Percentiles rank a stretch among this genome's conserved stretches.
Conservation (phyloP, 495 filamentous ascomycete genomes). For the Xylaria telfairii region DNA sequence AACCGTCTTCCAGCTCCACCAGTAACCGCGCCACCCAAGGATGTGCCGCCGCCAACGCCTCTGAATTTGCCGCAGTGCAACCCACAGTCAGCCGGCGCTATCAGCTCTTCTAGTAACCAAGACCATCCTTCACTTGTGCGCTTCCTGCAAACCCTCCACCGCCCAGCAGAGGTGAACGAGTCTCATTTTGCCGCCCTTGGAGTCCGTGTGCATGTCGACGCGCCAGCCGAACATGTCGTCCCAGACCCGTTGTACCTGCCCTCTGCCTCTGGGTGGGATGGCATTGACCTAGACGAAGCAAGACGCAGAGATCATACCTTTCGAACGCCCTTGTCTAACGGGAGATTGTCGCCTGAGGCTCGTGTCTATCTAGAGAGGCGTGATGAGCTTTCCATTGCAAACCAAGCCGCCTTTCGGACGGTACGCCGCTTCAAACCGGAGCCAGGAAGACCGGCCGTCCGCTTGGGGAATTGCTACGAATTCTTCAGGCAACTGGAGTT, state of each 20-base stretch:
- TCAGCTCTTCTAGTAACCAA: slow-evolving; percentile 18
- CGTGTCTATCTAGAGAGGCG: slow-evolving; percentile 58
- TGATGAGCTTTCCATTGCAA: slow-evolving; percentile 56
- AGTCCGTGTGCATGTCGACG: slow-evolving; percentile 53
- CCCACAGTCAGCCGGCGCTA: slow-evolving; percentile 38
- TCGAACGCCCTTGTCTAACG: slow-evolving; percentile 49
- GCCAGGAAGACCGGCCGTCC: slow-evolving; percentile 51
- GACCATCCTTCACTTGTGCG: slow-evolving; percentile 43
- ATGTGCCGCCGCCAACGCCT: slow-evolving; percentile 60
- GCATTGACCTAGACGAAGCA: slow-evolving; percentile 50
- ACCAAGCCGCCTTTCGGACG: slow-evolving; percentile 58
- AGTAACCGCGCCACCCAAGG: slow-evolving; percentile 44
- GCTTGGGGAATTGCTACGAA: slow-evolving; percentile 63
- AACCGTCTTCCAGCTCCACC: slow-evolving; percentile 40
- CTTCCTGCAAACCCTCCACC: slow-evolving; percentile 54
- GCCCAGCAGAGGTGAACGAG: slow-evolving; percentile 52
- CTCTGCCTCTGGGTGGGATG: slow-evolving; percentile 52
- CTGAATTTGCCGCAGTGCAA: slow-evolving; percentile 55
- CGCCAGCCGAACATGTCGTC: slow-evolving; percentile 49
- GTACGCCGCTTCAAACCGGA: slow-evolving; percentile 57
- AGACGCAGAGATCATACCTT: slow-evolving; percentile 50
- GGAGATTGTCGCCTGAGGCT: slow-evolving; percentile 55
- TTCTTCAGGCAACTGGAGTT: slow-evolving; percentile 62
- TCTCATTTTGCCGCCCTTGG: slow-evolving; percentile 58
- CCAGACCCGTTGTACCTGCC: slow-evolving; percentile 56